Base-by-base conservation (phyloP, 148 eudicot genomes). In the Arbutus unedo region DNA sequence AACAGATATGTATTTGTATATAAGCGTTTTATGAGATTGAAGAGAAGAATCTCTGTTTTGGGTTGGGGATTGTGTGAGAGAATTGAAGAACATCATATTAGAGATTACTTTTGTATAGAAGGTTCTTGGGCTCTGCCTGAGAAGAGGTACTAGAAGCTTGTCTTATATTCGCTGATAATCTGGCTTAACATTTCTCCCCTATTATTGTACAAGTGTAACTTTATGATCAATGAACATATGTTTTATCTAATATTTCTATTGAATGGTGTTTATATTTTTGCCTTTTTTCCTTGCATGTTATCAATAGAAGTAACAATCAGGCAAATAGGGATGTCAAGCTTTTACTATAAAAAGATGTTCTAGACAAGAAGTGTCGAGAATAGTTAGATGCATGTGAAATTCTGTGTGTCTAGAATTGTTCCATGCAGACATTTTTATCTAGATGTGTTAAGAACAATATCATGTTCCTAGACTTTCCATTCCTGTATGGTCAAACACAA, bases 71-170 rank as follows among this genome's bases (percentile, higher is more conserved):
- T 70, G 38, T 15, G 8, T 66, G 74, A 15, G 74, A 43, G 44
- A 13, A 5, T 43, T 25, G 18, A 11, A 14, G 19, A 70, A 7
- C 4, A 68, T 38, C 13, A 38, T 6, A 66, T 13, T 66, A 4
- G 71, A 9, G 71, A 66, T 21, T 8, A 25, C 31, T 21, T 25
- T 23, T 66, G 72, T 67, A 67, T 67, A 67, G 72, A 2, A 2
- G 6, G 18, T 67, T 4, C 10, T 10, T 9, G 72, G 44, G 44
- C 72, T 31, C 38, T 31, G 44, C 72, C 44, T 2, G 25, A 68
- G 74, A 68, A 68, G 47, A 38, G 74, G 74, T 38, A 31, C 16
- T 15, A 67, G 72, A 67, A 67, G 72, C 23, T 70, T 25, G 72
- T 11, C 25, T 67, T 67, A 31, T 67, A 31, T 67, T 31, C 6